Percentiles rank a stretch among this genome's conserved stretches.
Evolutionary conservation across 2,329 filamentous ascomycete species (phyloP).

Genomic region (Hyphodiscus sp.): DNA sequence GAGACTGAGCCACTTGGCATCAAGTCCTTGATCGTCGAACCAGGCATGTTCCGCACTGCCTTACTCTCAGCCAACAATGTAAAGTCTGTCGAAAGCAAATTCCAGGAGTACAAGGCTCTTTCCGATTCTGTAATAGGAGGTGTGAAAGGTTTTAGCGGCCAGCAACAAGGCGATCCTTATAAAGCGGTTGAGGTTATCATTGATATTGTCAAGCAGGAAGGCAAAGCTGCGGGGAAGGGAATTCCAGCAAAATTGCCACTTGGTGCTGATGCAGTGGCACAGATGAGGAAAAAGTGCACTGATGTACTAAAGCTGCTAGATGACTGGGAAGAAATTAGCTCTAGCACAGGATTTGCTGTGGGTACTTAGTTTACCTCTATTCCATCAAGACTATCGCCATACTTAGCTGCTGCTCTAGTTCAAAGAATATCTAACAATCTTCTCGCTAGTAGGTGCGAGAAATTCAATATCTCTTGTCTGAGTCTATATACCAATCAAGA

Average conservation of each 20-base stretch:
- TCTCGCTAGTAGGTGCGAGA: too few species aligned
- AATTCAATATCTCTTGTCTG: too few species aligned
- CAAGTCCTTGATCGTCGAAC: neutral
- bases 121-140: conserved; percentile 24
- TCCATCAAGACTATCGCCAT: too few species aligned
- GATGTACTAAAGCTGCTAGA: conserved; percentile 38
- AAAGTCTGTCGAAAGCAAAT: conserved; percentile 20
- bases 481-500: too few species aligned
- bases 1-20: neutral
- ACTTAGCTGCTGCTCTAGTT: too few species aligned
- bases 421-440: too few species aligned
- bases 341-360: conserved; percentile 12
- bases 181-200: conserved; percentile 48
- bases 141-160: conserved; percentile 31
- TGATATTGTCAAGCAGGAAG: conserved; percentile 47
- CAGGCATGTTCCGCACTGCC: neutral
- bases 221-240: conserved; percentile 40
- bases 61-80: conserved; percentile 1
- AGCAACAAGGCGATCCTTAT: conserved; percentile 45
- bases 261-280: conserved; percentile 43
- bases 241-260: conserved; percentile 49
- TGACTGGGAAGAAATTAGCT: conserved; percentile 43
- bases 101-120: conserved; percentile 16
- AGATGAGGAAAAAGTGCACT: conserved; percentile 38
- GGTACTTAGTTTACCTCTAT: too few species aligned